Evolutionary conservation across 108 stramenopile genomes (phyloP), one percentile per base, ranked within the genome.

Genomic region (Nitzschia putrida): DNA sequence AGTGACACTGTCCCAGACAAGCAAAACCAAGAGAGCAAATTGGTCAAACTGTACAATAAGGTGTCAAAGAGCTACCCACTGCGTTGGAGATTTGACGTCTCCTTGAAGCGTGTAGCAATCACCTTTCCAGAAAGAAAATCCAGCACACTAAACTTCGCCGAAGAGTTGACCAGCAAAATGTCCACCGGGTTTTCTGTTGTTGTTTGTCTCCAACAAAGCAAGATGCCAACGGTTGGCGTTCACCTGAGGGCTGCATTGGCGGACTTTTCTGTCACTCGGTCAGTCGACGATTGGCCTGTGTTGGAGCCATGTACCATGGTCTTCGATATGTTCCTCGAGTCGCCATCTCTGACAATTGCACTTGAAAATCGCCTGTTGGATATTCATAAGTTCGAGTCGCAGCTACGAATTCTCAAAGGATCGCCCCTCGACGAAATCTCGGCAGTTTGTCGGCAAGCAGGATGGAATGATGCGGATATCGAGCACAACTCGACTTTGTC

Each of bases 41-140:
- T 9, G n/a, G 55, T 7, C 18, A 20, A 34, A 25, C 38, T 5
- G 25, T 18, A 37, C 22, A n/a, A 6, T 38, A 16, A 37, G n/a
- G 16, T 56, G 38, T 20, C 18, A 39, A 24, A 39, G 22, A 24
- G 22, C 22, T 21, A 45, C 44, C 73, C 77, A 3, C 41, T 84
- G 24, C 72, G 85, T 42, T 85, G 81, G 81, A 67, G 85, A 37
- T 20, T 77, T 29, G 85, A 85, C 59, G 16, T 70, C 11, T 53
- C 76, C 16, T 8, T 82, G 24, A 37, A 75, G 53, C 67, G 77
- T 50, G 20, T 63, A 9, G 37, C 69, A 0, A 54, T 81, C 7
- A 58, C 70, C 24, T 66, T 85, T 34, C 80, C 80, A 7, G 76
- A 72, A n/a, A 66, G 65, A 49, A 29, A 56, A n/a, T 57, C 50